Conservation (phyloP, 768 basidiomycete genomes). For the Leccinellum albellum region DNA sequence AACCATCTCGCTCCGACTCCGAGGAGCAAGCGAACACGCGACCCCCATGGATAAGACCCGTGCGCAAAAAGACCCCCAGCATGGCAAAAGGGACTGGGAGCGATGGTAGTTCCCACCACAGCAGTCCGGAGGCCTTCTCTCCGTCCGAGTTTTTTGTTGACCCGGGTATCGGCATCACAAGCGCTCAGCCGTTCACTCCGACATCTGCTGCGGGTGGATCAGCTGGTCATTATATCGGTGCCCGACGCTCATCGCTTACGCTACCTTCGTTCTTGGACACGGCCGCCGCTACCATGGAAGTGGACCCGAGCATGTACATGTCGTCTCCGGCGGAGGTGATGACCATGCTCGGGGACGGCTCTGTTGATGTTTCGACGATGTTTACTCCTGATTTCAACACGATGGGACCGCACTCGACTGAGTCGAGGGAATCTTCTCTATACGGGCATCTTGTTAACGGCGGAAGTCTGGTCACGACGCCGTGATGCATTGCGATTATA, state of each 20-base stretch:
- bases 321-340: slow-evolving; percentile 54
- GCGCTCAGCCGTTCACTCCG: slow-evolving; percentile 29
- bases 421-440: slow-evolving; percentile 22
- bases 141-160: slow-evolving; percentile 63
- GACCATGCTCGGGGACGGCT: slow-evolving; percentile 50
- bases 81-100: slow-evolving; percentile 42
- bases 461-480: slow-evolving; percentile 25
- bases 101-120: slow-evolving; percentile 43
- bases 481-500: slow-evolving; percentile 15
- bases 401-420: slow-evolving; percentile 20
- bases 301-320: slow-evolving; percentile 53
- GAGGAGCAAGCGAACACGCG: slow-evolving; percentile 46
- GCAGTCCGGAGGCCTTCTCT: slow-evolving; percentile 65
- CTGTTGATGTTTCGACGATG: slow-evolving; percentile 35
- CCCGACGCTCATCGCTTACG: slow-evolving; percentile 23
- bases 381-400: slow-evolving; percentile 31
- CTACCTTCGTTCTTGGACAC: slow-evolving; percentile 29
- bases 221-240: slow-evolving; percentile 23
- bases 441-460: slow-evolving; percentile 25
- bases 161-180: slow-evolving; percentile 25
- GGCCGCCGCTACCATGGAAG: slow-evolving; percentile 36
- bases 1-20: slow-evolving; percentile 55
- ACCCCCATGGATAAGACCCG: slow-evolving; percentile 86
- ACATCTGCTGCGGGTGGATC: slow-evolving; percentile 11
- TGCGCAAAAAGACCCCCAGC: slow-evolving; percentile 69